Evolutionary conservation across 163 green algal genomes (phyloP), one percentile per base, ranked within the genome.

Genomic region (Chloromonas sp.): DNA sequence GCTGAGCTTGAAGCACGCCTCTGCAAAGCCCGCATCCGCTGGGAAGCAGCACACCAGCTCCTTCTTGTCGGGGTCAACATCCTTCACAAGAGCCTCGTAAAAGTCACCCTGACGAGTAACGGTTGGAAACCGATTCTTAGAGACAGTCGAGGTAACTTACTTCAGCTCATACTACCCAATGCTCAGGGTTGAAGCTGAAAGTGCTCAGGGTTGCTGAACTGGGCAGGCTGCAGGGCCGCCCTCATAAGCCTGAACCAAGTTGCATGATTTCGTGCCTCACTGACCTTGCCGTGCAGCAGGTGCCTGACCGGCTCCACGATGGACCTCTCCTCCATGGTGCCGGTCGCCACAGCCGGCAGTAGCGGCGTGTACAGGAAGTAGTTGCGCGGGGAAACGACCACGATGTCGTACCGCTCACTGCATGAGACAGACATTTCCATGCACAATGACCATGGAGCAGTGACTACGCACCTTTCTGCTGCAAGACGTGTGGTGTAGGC

Each of bases 301-400:
- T 95, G 94, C 15, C 96, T 91, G 3, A 99, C 93, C 3, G 96
- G 95, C 89, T 98, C 96, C 70, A 98, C 94, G 78, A 99, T 98
- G 70, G 92, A 96, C 58, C 96, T 90, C 86, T 95, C 92, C 89
- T 99, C 96, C 81, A 98, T 94, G 1, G 96, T 98, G 3, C 96
- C 95, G 0, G 93, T 95, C 3, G 94, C 94, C 66, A 97, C 94
- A 14, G 93, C 92, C 0, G 95, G 94, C 83, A 98, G 91, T 82
- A 98, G 92, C 58, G 94, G 94, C 57, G 94, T 97, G 90, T 96
- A 96, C 60, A 98, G 90, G 87, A 98, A 98, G 88, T 97, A 97
- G 92, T 98, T 98, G 15, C 94, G 87, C 0, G 96, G 95, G 14
- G 92, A 96, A 14, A 97, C 90, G 57, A 97, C 74, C 13, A 94